These are phyloP conservation scores for Theobroma cacao DNA, from an alignment of 345 rosid genomes.

Conservation along the genomic window DNA sequence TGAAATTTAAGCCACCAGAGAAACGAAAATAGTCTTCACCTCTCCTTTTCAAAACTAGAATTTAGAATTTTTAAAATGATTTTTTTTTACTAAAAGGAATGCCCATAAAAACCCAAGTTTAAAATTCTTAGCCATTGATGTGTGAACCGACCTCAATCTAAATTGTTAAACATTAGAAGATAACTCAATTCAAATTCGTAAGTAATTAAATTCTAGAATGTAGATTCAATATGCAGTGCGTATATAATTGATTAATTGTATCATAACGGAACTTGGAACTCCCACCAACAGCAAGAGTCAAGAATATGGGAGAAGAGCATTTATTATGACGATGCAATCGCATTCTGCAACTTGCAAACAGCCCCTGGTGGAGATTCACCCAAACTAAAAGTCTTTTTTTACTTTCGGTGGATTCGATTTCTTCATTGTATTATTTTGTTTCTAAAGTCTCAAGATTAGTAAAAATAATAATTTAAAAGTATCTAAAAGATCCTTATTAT, in stretches of 20 bases:
- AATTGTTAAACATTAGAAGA: no score
- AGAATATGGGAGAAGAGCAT: background rate
- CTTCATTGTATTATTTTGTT: background rate
- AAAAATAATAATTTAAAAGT: background rate
- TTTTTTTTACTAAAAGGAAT: no score
- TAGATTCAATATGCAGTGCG: no score
- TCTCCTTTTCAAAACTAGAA: no score
- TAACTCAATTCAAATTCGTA: no score
- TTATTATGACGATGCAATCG: background rate
- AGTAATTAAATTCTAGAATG: no score
- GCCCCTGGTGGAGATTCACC: background rate
- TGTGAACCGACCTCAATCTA: no score
- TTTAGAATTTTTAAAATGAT: no score
- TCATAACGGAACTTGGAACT: background rate
- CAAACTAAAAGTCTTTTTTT: background rate
- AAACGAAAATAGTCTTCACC: background rate
- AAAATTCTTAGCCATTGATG: no score
- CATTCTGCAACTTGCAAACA: background rate
- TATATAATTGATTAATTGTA: no score
- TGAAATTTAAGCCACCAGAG: background rate
- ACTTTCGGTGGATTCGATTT: slow-evolving; percentile 5
- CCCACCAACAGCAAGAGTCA: background rate
- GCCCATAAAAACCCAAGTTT: no score
- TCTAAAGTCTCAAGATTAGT: background rate
- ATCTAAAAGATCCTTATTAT: background rate